Evolutionary conservation across 495 filamentous ascomycete genomes (phyloP).

Genomic region (Geopyxis carbonaria): DNA sequence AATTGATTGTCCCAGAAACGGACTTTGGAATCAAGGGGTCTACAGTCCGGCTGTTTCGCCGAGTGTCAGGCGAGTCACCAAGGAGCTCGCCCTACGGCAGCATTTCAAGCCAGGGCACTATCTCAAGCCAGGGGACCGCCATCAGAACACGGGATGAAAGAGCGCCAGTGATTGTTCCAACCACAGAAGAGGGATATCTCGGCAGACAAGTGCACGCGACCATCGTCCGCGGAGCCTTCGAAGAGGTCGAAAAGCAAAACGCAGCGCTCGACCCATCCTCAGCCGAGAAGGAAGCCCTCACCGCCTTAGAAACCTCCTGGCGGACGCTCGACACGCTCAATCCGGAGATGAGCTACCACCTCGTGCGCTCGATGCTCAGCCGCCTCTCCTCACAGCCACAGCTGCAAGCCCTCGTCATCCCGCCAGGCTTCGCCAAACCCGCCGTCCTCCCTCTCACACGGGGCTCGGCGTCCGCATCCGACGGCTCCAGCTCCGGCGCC

Average conservation of each 20-base stretch:
- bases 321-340: conserved; percentile 68
- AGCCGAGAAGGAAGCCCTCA: conserved; percentile 47
- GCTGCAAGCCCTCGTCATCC: conserved; percentile 7
- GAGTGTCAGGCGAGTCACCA: conserved; percentile 55
- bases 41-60: conserved; percentile 74
- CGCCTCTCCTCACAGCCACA: conserved; percentile 15
- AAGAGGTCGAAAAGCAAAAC: too few species aligned
- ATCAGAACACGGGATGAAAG: too few species aligned
- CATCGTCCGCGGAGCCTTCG: conserved; percentile 60
- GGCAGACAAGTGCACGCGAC: conserved; percentile 65
- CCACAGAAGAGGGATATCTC: conserved; percentile 62
- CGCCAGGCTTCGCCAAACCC: conserved; percentile 2
- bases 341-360: conserved; percentile 75
- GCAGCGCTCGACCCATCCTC: not conserved
- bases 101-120: not conserved
- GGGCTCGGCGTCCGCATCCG: not conserved
- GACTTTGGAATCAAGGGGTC: conserved; percentile 82
- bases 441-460: not conserved
- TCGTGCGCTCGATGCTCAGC: conserved; percentile 34
- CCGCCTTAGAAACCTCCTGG: conserved; percentile 66
- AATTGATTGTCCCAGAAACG: conserved; percentile 40
- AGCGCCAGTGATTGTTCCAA: conserved; percentile 21
- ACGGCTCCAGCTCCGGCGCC: conserved; percentile 2
- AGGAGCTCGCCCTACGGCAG: conserved; percentile 25
- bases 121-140: too few species aligned